phyloP scores from a whole-genome alignment of 1,284 basidiomycete species.

The Takashimella tepidaria region DNA sequence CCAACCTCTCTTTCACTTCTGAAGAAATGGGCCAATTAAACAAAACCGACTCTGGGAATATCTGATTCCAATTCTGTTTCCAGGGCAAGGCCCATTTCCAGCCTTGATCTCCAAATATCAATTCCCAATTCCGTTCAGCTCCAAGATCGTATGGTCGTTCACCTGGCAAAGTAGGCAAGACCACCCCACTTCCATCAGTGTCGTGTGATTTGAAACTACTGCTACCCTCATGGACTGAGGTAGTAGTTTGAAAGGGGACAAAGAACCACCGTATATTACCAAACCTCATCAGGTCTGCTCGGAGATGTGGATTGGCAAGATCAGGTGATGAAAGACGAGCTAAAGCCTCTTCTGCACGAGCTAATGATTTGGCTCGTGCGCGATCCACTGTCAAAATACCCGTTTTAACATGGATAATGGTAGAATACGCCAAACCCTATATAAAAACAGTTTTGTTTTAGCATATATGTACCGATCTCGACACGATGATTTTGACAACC shows the following conservation, averaged over 20 bases:
- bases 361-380: slow-evolving; percentile 20
- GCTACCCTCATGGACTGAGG: too few species aligned
- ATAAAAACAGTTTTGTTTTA: too few species aligned
- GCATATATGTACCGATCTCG: too few species aligned
- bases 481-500: too few species aligned
- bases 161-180: slow-evolving; percentile 12
- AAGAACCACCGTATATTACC: slow-evolving; percentile 24
- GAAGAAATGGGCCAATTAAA: slow-evolving; percentile 27
- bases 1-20: not conserved
- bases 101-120: slow-evolving; percentile 22
- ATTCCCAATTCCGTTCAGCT: slow-evolving; percentile 17
- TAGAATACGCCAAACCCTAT: slow-evolving; percentile 28
- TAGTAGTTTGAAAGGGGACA: slow-evolving; percentile 15
- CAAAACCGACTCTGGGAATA: slow-evolving; percentile 15
- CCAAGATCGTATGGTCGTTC: slow-evolving; percentile 34
- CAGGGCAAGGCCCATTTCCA: slow-evolving; percentile 32
- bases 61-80: slow-evolving; percentile 19
- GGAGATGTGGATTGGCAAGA: slow-evolving; percentile 12
- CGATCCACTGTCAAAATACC: slow-evolving; percentile 35
- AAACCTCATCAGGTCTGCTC: slow-evolving; percentile 15
- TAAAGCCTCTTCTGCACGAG: slow-evolving; percentile 14
- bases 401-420: slow-evolving; percentile 14
- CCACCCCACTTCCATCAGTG: slow-evolving; percentile 10
- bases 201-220: too few species aligned
- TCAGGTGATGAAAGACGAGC: slow-evolving; percentile 2